Conservation (phyloP, 192 early-diverging fungal species). For the Backusella circina region DNA sequence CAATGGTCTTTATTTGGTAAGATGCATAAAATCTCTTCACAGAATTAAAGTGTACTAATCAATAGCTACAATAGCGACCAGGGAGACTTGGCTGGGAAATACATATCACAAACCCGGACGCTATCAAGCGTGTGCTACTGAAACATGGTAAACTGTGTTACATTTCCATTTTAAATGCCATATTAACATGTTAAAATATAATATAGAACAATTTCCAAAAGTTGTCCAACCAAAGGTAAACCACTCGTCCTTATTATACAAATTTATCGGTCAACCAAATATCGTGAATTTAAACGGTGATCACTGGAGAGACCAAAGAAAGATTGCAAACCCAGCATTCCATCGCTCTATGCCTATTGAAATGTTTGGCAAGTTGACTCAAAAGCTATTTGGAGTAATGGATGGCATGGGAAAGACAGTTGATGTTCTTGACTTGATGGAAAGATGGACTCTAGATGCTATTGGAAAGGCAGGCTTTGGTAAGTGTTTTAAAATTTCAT, state of each 20-base stretch:
- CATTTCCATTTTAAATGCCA: not conserved
- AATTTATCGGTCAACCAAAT: not conserved
- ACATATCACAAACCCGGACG: not conserved
- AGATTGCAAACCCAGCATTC: slow-evolving; percentile 30
- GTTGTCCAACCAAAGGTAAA: not conserved
- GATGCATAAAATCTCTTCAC: not conserved
- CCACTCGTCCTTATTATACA: not conserved
- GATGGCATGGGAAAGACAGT: not conserved
- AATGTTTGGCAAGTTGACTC: slow-evolving; percentile 17
- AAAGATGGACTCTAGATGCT: not conserved
- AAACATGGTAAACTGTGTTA: not conserved
- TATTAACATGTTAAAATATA: not conserved
- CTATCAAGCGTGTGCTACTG: not conserved
- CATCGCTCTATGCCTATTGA: slow-evolving; percentile 25
- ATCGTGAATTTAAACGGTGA: not conserved
- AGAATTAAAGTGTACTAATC: not conserved
- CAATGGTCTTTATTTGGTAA: not conserved
- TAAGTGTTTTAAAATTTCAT: not conserved
- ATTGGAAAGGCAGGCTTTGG: not conserved
- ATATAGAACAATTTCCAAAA: not conserved
- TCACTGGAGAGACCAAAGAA: not conserved
- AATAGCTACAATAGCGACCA: not conserved
- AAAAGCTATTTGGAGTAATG: slow-evolving; percentile 16
- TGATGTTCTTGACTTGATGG: not conserved
- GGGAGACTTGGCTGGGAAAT: not conserved